Evolutionary conservation across 139 green algal species (phyloP).

Genomic region (Chlamydomonas schloesseri): DNA sequence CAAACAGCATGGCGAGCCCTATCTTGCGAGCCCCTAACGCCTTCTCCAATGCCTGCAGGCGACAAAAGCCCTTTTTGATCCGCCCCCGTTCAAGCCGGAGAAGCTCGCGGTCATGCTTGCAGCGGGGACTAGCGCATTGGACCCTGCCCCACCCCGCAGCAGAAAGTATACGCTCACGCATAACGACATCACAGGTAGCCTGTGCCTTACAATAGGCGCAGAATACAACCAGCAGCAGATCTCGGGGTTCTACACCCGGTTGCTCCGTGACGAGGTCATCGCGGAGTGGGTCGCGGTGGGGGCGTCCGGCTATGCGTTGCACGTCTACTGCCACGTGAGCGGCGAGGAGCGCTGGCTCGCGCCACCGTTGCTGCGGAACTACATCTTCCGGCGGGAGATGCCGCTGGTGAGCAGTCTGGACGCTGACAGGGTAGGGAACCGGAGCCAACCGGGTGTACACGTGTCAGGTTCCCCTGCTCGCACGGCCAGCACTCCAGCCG

Average conservation of each 20-base stretch:
- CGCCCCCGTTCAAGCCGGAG: conserved; percentile 73
- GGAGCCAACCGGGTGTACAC: too few relatives aligned
- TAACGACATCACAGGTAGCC: conserved; percentile 90
- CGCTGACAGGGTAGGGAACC: too few relatives aligned
- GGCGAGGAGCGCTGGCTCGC: conserved; percentile 88
- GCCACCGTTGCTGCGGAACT: conserved; percentile 84
- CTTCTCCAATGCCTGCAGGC: neutral
- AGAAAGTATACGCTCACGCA: conserved; percentile 94
- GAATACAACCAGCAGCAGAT: conserved; percentile 88
- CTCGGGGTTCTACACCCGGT: conserved; percentile 79
- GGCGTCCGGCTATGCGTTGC: conserved; percentile 56
- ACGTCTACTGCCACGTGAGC: conserved; percentile 94
- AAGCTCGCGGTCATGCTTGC: conserved; percentile 76
- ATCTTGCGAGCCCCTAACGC: neutral
- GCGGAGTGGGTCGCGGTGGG: conserved; percentile 79
- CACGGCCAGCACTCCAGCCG: too few relatives aligned
- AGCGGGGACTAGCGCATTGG: neutral
- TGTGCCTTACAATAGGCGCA: conserved; percentile 81
- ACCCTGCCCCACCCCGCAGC: neutral
- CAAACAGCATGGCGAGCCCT: neutral
- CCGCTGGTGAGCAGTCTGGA: conserved; percentile 70
- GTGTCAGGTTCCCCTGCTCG: too few relatives aligned
- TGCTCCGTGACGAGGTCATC: conserved; percentile 88
- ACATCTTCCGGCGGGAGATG: conserved; percentile 94
- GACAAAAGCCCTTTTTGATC: conserved; percentile 68